Conservation (phyloP, 2,329 filamentous ascomycete genomes). For the Diaporthe caulivora region DNA sequence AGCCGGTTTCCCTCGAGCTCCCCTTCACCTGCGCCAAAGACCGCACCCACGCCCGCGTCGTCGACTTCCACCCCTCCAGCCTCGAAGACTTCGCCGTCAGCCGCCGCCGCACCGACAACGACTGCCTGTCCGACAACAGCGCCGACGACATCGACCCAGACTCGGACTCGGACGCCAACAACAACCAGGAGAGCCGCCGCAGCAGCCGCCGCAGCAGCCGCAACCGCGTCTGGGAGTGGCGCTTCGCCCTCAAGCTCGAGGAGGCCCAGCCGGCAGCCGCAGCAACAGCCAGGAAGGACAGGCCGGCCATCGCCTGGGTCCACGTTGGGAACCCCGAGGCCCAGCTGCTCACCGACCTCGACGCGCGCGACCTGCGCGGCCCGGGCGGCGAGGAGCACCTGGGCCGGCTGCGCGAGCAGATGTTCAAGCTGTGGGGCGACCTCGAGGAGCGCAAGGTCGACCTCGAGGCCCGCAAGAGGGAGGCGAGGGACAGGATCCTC, state of each 20-base stretch:
- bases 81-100: slow-evolving; percentile 78
- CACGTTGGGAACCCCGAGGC: slow-evolving; percentile 72
- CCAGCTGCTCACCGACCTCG: slow-evolving; percentile 61
- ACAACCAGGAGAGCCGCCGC: slow-evolving; percentile 31
- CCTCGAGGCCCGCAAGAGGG: slow-evolving; percentile 46
- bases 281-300: slow-evolving; percentile 40
- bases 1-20: slow-evolving; percentile 56
- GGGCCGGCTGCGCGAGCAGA: slow-evolving; percentile 70
- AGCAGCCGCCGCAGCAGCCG: slow-evolving; percentile 47
- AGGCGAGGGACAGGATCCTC: slow-evolving; percentile 3
- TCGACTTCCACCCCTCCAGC: slow-evolving; percentile 81
- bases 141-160: slow-evolving; percentile 48
- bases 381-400: slow-evolving; percentile 54
- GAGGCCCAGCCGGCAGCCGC: slow-evolving; percentile 61
- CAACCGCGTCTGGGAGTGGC: slow-evolving; percentile 79
- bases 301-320: slow-evolving; percentile 69
- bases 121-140: slow-evolving; percentile 61
- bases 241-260: slow-evolving; percentile 83
- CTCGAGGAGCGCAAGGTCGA: slow-evolving; percentile 76
- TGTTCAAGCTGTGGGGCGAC: slow-evolving; percentile 89
- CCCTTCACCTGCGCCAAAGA: slow-evolving; percentile 84
- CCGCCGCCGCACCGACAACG: slow-evolving; percentile 59
- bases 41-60: slow-evolving; percentile 77
- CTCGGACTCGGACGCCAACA: slow-evolving; percentile 41
- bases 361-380: slow-evolving; percentile 70